Base-by-base conservation (phyloP, 2,329 filamentous ascomycete species). In the Aspergillus eucalypticola region DNA sequence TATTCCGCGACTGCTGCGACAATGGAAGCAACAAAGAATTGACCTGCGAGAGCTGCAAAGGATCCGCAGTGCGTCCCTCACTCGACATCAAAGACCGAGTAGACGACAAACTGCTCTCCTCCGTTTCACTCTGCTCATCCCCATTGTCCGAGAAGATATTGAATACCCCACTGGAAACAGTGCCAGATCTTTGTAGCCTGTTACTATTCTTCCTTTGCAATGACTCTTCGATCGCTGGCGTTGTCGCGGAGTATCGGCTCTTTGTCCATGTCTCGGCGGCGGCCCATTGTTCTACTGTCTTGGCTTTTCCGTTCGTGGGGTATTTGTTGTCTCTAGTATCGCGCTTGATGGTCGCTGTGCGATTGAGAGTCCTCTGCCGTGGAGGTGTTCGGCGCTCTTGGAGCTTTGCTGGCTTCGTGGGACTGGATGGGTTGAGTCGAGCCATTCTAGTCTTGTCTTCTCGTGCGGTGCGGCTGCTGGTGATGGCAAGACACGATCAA, bases 11-110 rank as follows among this genome's bases (percentile, higher is more conserved):
- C 19, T 63, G 66, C 27, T 67, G 67, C 17, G 68, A 62, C 25
- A 71, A 53, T 2, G 68, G 70, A 19, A 76, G 64, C 5, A 75
- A 67, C 19, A 77, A 60, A 11, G 75, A 75, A 53, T 78, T 77
- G 19, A 72, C 65, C 13, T 70, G 69, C 7, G 73, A 67, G 3
- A 69, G 51, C 32, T 70, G 74, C 32, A 76, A 61, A 17, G 70
- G 71, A 3, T 66, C 62, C 32, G 64, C 69, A 48, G 67, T 65
- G 59, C 65, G 71, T 23, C 65, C 63, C 17, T 70, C 69, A 11
- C 29, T 50, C n/a, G 25, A 53, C 3, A 35, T 35, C 32, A 56
- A 58, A 25, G 44, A 54, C 13, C 50, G 54, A 3, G 59, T 42
- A 8, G 66, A 55, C 8, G 39, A 62, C 2, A 58, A 65, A 39